Evolutionary conservation across 805 yeast species (phyloP), one percentile per base, ranked within the genome.

Genomic region (Metschnikowia continentalis): DNA sequence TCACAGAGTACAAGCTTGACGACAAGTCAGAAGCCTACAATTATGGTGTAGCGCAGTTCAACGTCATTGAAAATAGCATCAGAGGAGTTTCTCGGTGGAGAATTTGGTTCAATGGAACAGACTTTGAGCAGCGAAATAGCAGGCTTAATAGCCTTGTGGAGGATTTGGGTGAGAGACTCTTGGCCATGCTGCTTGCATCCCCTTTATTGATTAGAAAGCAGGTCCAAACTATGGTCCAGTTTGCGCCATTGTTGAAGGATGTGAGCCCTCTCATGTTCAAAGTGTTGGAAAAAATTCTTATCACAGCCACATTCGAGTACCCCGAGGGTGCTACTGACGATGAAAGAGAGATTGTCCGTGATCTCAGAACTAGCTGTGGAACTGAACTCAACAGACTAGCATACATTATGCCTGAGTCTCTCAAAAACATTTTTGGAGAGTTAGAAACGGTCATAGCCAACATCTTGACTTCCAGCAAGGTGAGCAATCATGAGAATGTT

Each of bases 21-120:
- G 86, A 78, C 54, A 73, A 74, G 47, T 76, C 81, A 2, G 81
- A 86, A 52, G 86, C 96, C 5, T 88, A 81, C 62, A 77, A 86
- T 40, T 78, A 82, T 53, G 94, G 96, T 0, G 78, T 84, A 48
- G 81, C 96, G 0, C 97, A 90, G 64, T 83, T 94, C 54, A 84
- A 83, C 62, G 82, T 90, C 23, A 88, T 90, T 26, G 98, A 92
- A 67, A 86, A 96, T 35, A 86, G 95, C 58, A 81, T 94, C 33
- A 80, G 96, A 53, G 99, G 98, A 35, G 85, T 95, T 22, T 84
- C 94, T 11, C 80, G 99, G 63, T 95, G 99, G 99, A 82, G 89
- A 60, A 83, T 90, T 15, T 92, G 97, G 97, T 90, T 89, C 60
- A 77, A 69, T 35, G 81, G 82, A 6, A 77, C 74, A 5, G 77